Evolutionary conservation across 2,329 filamentous ascomycete species (phyloP).

Genomic region (Pyricularia pennisetigena): DNA sequence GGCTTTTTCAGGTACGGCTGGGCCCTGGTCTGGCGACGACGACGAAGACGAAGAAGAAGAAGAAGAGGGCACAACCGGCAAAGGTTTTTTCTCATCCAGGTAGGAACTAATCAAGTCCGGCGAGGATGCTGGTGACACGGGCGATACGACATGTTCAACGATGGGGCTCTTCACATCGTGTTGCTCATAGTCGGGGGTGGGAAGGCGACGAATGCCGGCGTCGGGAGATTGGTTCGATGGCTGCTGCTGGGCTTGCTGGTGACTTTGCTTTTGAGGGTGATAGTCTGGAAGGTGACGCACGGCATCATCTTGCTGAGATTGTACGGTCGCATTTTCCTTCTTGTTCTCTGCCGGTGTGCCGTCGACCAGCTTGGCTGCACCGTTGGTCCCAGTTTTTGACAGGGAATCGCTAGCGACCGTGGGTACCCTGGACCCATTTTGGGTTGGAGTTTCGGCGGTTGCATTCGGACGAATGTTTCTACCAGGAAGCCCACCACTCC

Average conservation of each 20-base stretch:
- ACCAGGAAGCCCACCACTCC: constrained; percentile 14
- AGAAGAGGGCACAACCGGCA: constrained; percentile 7
- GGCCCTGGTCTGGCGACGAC: constrained; percentile 2
- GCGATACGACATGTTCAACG: constrained; percentile 27
- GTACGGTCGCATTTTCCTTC: background rate
- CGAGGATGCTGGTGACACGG: constrained; percentile 34
- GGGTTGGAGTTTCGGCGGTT: constrained; percentile 1
- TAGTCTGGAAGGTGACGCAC: background rate
- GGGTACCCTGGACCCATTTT: constrained; percentile 1
- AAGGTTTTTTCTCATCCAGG: background rate
- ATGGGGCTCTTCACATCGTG: constrained; percentile 28
- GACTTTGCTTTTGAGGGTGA: background rate
- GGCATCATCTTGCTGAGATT: background rate
- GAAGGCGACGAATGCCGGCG: constrained; percentile 23
- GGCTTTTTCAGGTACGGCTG: constrained; percentile 6
- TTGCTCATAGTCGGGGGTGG: constrained; percentile 38
- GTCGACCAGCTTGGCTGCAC: background rate
- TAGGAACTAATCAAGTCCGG: constrained; percentile 20
- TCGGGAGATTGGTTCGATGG: background rate
- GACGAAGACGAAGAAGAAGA: background rate
- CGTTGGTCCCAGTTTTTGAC: constrained; percentile 15
- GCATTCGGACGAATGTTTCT: constrained; percentile 18
- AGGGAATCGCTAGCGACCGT: constrained; percentile 17
- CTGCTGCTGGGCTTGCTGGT: background rate
- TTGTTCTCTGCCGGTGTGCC: background rate